A percentile compares a stretch with the other conserved stretches of the same genome.
phyloP scores from a whole-genome alignment of 306 rosid species.

The Castanopsis chinensis region DNA sequence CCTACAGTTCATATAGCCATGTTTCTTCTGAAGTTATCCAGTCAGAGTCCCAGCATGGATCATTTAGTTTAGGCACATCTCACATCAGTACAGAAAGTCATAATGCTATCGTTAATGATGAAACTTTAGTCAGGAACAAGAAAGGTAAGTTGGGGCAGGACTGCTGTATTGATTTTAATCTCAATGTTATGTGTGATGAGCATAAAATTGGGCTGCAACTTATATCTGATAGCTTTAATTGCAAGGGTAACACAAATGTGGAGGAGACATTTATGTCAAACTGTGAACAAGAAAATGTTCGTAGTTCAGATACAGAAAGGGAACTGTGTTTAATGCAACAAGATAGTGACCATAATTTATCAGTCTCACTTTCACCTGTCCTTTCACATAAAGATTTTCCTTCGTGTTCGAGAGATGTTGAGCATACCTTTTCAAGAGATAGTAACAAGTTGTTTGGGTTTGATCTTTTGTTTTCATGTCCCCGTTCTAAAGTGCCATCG shows the following conservation, averaged over 20 bases:
- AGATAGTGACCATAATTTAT: conserved; percentile 18
- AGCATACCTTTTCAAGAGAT: conserved; percentile 25
- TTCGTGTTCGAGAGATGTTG: conserved; percentile 30
- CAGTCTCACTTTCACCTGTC: conserved; percentile 9
- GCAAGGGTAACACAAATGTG: conserved; percentile 31
- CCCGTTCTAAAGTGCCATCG: conserved; percentile 26
- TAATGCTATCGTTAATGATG: conserved; percentile 18
- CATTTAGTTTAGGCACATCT: conserved; percentile 36
- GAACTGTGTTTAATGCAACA: conserved; percentile 33
- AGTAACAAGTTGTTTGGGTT: conserved; percentile 48
- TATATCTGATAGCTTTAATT: conserved; percentile 31
- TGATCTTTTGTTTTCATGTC: conserved; percentile 32
- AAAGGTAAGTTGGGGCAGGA: conserved; percentile 37
- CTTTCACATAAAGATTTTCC: conserved; percentile 29
- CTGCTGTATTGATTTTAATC: conserved; percentile 54
- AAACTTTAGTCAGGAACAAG: conserved; percentile 23
- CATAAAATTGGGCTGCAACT: conserved; percentile 30
- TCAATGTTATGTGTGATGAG: conserved; percentile 43
- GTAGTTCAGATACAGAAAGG: conserved; percentile 20
- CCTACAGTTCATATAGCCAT: conserved; percentile 44
- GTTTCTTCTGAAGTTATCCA: conserved; percentile 62
- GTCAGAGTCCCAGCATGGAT: conserved; percentile 47
- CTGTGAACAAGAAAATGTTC: conserved; percentile 19
- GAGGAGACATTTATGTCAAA: conserved; percentile 24
- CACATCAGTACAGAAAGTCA: conserved; percentile 42